Conservation (phyloP, 345 rosid species). For the Citrus hindsii region DNA sequence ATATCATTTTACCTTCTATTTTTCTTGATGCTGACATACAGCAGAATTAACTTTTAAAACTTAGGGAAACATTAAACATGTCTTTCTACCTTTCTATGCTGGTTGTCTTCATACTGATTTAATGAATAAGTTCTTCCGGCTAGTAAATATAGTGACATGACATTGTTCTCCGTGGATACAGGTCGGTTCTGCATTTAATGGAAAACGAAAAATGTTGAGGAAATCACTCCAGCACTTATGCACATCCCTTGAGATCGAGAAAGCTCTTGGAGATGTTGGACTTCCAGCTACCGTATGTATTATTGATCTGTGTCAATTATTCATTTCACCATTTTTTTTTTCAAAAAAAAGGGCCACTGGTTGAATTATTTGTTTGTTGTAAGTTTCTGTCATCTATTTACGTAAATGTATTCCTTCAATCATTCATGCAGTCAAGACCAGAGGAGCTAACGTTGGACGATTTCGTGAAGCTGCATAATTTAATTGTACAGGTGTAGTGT, state of each 20-base stretch:
- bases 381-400: not conserved
- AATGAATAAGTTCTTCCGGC: not conserved
- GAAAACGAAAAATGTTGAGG: constrained; percentile 82
- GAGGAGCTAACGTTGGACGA: constrained; percentile 87
- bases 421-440: constrained; percentile 73
- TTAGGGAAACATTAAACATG: not conserved
- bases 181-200: constrained; percentile 92
- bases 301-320: not conserved
- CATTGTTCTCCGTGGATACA: constrained; percentile 15
- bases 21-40: not conserved
- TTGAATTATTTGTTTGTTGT: not conserved
- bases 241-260: constrained; percentile 64
- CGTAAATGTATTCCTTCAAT: not conserved
- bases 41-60: not conserved
- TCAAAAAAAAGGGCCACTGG: not conserved
- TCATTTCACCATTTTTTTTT: not conserved
- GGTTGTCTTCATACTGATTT: not conserved
- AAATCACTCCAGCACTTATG: constrained; percentile 73
- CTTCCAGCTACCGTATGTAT: constrained; percentile 62
- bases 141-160: not conserved
- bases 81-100: not conserved
- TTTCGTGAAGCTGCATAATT: constrained; percentile 78
- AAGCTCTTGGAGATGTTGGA: constrained; percentile 62
- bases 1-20: not conserved
- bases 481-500: constrained; percentile 35